These are phyloP conservation scores for Massariosphaeria phaeospora DNA, from an alignment of 495 filamentous ascomycete genomes.

Conservation along the genomic window DNA sequence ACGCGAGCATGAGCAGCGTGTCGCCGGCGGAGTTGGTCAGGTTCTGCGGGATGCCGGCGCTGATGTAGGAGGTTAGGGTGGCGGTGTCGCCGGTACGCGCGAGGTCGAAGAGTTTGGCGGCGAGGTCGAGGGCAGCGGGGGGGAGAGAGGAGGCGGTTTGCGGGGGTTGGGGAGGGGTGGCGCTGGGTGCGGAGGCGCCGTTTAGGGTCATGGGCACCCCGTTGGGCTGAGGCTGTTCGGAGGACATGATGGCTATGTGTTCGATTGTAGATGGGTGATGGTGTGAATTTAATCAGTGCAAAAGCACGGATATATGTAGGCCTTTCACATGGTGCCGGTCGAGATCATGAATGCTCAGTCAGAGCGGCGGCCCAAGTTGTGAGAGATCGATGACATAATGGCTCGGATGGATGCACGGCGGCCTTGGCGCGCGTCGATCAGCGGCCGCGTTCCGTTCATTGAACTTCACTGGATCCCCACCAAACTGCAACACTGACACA, in stretches of 20 bases:
- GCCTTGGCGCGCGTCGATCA: no score
- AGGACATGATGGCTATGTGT: no score
- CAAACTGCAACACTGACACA: no score
- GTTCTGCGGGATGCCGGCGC: conserved; percentile 42
- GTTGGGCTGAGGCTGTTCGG: no score
- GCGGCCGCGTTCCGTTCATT: no score
- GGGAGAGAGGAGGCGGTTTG: conserved; percentile 31
- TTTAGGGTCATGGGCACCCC: no score
- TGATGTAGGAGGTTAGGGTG: conserved; percentile 34
- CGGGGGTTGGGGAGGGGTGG: not conserved
- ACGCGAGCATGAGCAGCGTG: conserved; percentile 43
- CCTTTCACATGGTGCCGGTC: not conserved
- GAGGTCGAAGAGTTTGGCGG: conserved; percentile 42
- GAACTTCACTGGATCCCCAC: no score
- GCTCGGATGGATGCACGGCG: not conserved
- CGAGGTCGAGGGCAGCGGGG: conserved; percentile 41
- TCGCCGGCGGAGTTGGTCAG: conserved; percentile 43
- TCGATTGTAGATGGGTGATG: not conserved
- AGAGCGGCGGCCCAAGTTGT: not conserved
- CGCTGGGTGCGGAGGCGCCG: not conserved
- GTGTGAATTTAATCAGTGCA: not conserved
- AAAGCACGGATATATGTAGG: not conserved
- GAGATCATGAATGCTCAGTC: conserved; percentile 7
- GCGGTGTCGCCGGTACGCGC: conserved; percentile 38
- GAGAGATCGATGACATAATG: conserved; percentile 12